phyloP scores from a whole-genome alignment of 108 stramenopile species.

The Craspedostauros australis region DNA sequence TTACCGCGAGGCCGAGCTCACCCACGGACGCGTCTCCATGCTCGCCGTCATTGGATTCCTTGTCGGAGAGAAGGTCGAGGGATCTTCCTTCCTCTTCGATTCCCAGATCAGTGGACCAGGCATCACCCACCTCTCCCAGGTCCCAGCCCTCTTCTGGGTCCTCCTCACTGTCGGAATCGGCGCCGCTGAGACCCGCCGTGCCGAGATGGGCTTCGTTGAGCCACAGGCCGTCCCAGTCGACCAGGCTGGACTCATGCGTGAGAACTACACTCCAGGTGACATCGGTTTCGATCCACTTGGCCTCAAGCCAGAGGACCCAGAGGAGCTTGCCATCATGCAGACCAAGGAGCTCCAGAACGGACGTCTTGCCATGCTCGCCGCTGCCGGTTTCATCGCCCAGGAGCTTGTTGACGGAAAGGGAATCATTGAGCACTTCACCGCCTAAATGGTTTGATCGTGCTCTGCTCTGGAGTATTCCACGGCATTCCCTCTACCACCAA shows the following conservation, averaged over 20 bases:
- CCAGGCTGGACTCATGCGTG: conserved; percentile 35
- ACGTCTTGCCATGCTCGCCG: conserved; percentile 85
- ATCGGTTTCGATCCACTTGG: conserved; percentile 85
- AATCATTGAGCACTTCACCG: conserved; percentile 57
- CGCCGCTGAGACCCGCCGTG: conserved; percentile 41
- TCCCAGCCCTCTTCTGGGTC: conserved; percentile 39
- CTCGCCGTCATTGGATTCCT: conserved; percentile 57
- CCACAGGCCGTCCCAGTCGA: conserved; percentile 49
- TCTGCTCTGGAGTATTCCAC: no score
- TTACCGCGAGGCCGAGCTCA: conserved; percentile 87
- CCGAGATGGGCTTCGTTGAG: conserved; percentile 53
- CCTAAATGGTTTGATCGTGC: no score
- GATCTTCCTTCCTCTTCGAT: conserved; percentile 72
- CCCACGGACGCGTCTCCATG: conserved; percentile 76
- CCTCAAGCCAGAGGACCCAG: conserved; percentile 66
- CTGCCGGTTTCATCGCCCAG: conserved; percentile 82
- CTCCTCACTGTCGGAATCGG: conserved; percentile 55
- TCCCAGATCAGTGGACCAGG: conserved; percentile 77
- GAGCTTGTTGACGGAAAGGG: conserved; percentile 72
- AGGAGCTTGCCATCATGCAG: conserved; percentile 54
- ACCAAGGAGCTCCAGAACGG: conserved; percentile 91
- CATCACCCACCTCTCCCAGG: conserved; percentile 83
- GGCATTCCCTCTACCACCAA: no score
- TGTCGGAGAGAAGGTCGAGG: conserved; percentile 73
- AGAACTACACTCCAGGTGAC: conserved; percentile 69